These are phyloP conservation scores for Sarocladium strictum DNA, from an alignment of 2,329 filamentous ascomycete genomes.

Conservation along the genomic window DNA sequence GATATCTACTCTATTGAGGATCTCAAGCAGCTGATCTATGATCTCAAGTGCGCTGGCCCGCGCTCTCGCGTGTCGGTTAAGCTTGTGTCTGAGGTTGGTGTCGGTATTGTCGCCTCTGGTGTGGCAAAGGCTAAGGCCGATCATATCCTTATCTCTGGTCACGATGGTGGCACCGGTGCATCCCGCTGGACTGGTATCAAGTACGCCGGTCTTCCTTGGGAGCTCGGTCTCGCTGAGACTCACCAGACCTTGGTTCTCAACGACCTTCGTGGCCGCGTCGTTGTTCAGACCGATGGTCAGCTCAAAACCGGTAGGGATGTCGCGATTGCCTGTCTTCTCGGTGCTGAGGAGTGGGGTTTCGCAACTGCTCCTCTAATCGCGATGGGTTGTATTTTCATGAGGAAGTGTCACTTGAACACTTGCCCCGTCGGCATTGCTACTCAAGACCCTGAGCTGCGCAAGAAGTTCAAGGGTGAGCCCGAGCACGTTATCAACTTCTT, in stretches of 20 bases:
- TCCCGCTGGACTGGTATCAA: constrained; percentile 99
- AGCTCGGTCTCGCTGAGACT: constrained; percentile 91
- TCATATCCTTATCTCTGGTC: constrained; percentile 92
- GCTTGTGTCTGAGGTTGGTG: constrained; percentile 94
- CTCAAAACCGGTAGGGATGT: constrained; percentile 88
- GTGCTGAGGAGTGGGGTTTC: constrained; percentile 98
- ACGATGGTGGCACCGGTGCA: constrained; percentile 94
- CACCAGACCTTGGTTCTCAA: constrained; percentile 95
- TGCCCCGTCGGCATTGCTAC: constrained; percentile 87
- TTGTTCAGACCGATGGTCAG: constrained; percentile 95
- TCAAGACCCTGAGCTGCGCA: constrained; percentile 86
- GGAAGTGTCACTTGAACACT: constrained; percentile 55
- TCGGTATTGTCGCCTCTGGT: constrained; percentile 95
- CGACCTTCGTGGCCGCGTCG: constrained; percentile 88
- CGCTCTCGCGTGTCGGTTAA: constrained; percentile 91
- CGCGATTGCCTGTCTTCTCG: constrained; percentile 87
- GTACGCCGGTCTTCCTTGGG: constrained; percentile 94
- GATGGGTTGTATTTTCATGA: constrained; percentile 95
- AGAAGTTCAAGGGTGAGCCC: constrained; percentile 89
- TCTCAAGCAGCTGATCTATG: constrained; percentile 95
- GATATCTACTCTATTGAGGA: constrained; percentile 99
- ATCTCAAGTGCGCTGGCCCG: constrained; percentile 93
- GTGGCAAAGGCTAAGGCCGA: constrained; percentile 97
- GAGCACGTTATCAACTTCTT: constrained; percentile 99
- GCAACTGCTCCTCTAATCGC: constrained; percentile 91